A percentile compares a stretch with the other conserved stretches of the same genome.
phyloP scores from a whole-genome alignment of 1,284 basidiomycete genomes.

The Thelephora terrestris region DNA sequence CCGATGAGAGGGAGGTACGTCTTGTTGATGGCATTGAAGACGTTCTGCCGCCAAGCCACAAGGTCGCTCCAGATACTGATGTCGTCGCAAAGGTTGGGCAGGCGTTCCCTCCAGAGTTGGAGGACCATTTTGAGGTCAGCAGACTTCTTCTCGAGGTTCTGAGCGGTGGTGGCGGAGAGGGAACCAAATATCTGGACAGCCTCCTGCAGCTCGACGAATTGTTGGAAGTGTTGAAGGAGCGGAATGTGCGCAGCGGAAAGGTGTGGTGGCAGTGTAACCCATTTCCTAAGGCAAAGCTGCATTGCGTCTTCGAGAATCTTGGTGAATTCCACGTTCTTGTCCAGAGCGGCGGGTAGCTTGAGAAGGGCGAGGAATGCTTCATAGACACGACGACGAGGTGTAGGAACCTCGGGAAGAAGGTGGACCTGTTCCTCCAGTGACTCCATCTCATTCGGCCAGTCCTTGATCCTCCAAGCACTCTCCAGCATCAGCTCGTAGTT shows the following conservation, averaged over 20 bases:
- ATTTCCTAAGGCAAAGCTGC: slow-evolving; percentile 94
- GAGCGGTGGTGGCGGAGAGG: slow-evolving; percentile 77
- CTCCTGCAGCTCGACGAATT: slow-evolving; percentile 97
- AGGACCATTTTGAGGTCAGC: slow-evolving; percentile 94
- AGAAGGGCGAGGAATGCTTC: slow-evolving; percentile 90
- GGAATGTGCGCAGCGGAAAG: slow-evolving; percentile 92
- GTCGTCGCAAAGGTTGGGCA: slow-evolving; percentile 95
- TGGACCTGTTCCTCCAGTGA: slow-evolving; percentile 80
- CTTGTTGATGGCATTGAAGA: slow-evolving; percentile 90
- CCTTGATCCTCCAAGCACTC: slow-evolving; percentile 90
- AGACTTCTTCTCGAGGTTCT: slow-evolving; percentile 92
- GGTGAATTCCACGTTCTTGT: slow-evolving; percentile 75
- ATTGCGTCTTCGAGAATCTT: slow-evolving; percentile 92
- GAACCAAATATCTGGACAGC: slow-evolving; percentile 93
- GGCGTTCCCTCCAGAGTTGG: slow-evolving; percentile 93
- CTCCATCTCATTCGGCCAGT: slow-evolving; percentile 82
- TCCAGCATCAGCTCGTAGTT: slow-evolving; percentile 93
- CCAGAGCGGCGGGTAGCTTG: slow-evolving; percentile 52
- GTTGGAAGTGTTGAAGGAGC: slow-evolving; percentile 95
- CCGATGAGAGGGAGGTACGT: slow-evolving; percentile 89
- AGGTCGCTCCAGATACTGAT: slow-evolving; percentile 99
- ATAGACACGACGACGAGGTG: slow-evolving; percentile 90
- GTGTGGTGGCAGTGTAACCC: slow-evolving; percentile 81
- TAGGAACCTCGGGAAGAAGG: slow-evolving; percentile 76
- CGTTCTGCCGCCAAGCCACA: slow-evolving; percentile 95